Evolutionary conservation across 306 rosid species (phyloP).

Genomic region (Vigna angularis): DNA sequence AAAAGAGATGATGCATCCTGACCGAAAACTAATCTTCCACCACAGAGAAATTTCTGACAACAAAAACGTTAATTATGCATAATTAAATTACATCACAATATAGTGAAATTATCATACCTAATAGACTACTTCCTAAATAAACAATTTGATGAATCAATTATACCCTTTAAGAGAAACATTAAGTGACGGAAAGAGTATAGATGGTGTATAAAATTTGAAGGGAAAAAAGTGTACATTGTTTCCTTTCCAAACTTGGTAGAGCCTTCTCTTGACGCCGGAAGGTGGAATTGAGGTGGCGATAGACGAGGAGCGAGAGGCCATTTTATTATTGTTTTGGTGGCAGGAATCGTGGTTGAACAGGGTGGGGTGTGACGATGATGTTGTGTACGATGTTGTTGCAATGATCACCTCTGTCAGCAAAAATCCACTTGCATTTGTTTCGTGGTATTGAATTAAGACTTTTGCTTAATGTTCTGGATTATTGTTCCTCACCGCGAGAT

Average conservation of each 20-base stretch:
- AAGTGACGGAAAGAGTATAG: not conserved
- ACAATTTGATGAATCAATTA: not conserved
- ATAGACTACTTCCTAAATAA: not conserved
- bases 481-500: conserved; percentile 47
- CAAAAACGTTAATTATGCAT: conserved; percentile 19
- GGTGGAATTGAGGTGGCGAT: conserved; percentile 32
- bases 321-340: conserved; percentile 20
- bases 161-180: conserved; percentile 7
- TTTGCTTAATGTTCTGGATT: conserved; percentile 8
- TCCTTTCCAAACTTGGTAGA: conserved; percentile 80
- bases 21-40: conserved; percentile 90
- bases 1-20: conserved; percentile 74
- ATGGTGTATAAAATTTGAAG: not conserved
- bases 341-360: conserved; percentile 28
- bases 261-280: conserved; percentile 46
- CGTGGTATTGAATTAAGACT: not conserved
- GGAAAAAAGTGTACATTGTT: conserved; percentile 58
- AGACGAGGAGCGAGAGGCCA: conserved; percentile 52
- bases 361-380: not conserved
- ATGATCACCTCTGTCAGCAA: conserved; percentile 38
- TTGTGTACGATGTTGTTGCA: not conserved
- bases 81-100: conserved; percentile 5
- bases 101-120: not conserved
- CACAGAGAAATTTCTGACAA: conserved; percentile 81
- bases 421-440: conserved; percentile 31